Base-by-base conservation (phyloP, 495 filamentous ascomycete genomes). In the Echria macrotheca region DNA sequence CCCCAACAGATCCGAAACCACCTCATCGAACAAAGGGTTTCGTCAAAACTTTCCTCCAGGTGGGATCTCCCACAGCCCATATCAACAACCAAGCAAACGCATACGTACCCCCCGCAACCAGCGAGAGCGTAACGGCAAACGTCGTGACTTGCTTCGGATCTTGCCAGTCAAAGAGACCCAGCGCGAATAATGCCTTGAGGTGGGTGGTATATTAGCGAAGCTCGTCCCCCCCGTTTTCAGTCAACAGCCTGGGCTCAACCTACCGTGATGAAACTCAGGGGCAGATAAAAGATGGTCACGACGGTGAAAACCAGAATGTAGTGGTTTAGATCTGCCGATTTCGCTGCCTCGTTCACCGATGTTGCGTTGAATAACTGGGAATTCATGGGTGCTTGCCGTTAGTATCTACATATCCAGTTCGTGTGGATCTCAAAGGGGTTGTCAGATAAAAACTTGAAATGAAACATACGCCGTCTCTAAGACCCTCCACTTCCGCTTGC, bases 231-330 rank as follows among this genome's bases (percentile, higher is more conserved):
- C n/a, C n/a, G n/a, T n/a, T n/a, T n/a, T n/a, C n/a, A n/a, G n/a
- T 22, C 3, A 8, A 22, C 22, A 12, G 39, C 18, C 18, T 10
- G 18, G 22, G 39, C 2, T 24, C 7, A 24, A 25, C 39, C 10
- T 45, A 45, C 42, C 26, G 42, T 45, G 1, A 45, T 32, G 18
- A 45, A 45, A 18, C 42, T 32, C 14, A 45, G 28, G 2, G 42
- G 42, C 5, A 45, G 23, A 32, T 45, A 45, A 5, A 45, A 31
- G 6, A 45, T 21, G 12, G 42, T 45, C 12, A 45, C 42, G 12
- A 32, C 19, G 12, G 42, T 31, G 18, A 45, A 45, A 12, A 45
- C 28, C 11, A 45, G 17, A 25, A 45, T 32, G 26, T 45, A 45
- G 14, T 32, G 42, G 42, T 45, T 45, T 7, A 45, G 26, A 23